Base-by-base conservation (phyloP, 441 rosid genomes). In the Macaranga tanarius region DNA sequence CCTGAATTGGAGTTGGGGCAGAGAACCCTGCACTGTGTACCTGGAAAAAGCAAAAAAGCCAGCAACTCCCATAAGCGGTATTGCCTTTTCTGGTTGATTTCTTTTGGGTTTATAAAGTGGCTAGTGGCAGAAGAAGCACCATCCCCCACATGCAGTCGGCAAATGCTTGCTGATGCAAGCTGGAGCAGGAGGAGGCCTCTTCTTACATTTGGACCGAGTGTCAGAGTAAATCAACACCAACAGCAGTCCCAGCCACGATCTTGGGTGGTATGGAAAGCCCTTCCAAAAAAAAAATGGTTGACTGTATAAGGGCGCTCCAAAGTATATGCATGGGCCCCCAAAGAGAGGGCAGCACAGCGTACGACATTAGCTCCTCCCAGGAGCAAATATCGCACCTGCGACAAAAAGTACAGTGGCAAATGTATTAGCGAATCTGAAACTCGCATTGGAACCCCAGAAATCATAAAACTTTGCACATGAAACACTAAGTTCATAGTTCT, bases 311-410 rank as follows among this genome's bases (percentile, higher is more conserved):
- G 96, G 87, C 87, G 58, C 90, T 84, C 93, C 96, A 89, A 86
- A 87, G 70, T 80, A 76, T 77, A 85, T 81, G 91, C 93, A 85
- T 86, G 79, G 85, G 85, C 94, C 93, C 87, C 85, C 84, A 78
- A 71, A 83, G 77, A 80, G 82, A 88, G 87, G 94, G 84, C 86
- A 83, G 88, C 90, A 87, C 97, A 93, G 97, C 81, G 97, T 92
- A 96, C 97, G 99, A 96, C 95, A 93, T 96, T 93, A 84, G 97
- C 99, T 92, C 99, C 96, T 81, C 90, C 90, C 77, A 84, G 98
- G 97, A 92, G 99, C 97, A 87, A 96, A 96, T 90, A 93, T 96
- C 99, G 99, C 98, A 92, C 92, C 99, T 92, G 96, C 87, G 97
- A 88, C 90, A 89, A 93, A 90, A 87, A 82, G 87, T 84, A 79